Evolutionary conservation across 2,329 filamentous ascomycete species (phyloP).

Genomic region (Cladophialophora carrionii): DNA sequence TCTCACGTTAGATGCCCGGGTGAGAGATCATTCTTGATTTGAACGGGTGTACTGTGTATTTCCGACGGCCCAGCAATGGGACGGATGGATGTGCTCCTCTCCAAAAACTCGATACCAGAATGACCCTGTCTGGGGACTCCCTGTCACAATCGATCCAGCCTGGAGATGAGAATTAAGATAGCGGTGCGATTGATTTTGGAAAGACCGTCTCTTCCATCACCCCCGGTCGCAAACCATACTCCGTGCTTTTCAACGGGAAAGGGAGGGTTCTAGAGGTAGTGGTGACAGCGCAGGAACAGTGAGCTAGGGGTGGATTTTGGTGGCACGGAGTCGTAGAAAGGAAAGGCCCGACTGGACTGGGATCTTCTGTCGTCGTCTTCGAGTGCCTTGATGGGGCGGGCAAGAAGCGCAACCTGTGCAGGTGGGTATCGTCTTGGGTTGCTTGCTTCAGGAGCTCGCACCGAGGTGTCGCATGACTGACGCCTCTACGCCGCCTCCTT

Average conservation of each 20-base stretch:
- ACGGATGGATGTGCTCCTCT: constrained; percentile 1
- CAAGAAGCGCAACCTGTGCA: not conserved
- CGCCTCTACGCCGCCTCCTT: constrained; percentile 33
- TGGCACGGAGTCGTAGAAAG: not conserved
- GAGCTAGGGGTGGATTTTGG: not conserved
- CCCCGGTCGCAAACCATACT: constrained; percentile 2
- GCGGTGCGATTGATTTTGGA: not conserved
- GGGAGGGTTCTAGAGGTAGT: constrained; percentile 2
- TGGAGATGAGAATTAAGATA: constrained; percentile 5
- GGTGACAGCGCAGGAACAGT: constrained; percentile 1
- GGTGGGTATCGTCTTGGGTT: constrained; percentile 1
- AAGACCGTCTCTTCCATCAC: constrained; percentile 3
- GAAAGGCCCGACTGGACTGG: not conserved
- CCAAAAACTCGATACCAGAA: constrained; percentile 2
- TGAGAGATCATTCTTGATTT: not conserved
- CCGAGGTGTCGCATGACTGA: not conserved
- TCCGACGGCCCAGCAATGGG: not conserved
- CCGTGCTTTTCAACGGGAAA: constrained; percentile 9
- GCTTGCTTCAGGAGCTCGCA: constrained; percentile 1
- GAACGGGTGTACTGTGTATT: not conserved
- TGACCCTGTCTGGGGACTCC: not conserved
- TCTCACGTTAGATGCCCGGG: not conserved
- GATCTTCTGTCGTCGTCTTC: not conserved
- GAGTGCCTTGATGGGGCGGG: not conserved
- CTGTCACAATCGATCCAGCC: constrained; percentile 2